Base-by-base conservation (phyloP, 2,329 filamentous ascomycete species). In the Cryphonectria parasitica region DNA sequence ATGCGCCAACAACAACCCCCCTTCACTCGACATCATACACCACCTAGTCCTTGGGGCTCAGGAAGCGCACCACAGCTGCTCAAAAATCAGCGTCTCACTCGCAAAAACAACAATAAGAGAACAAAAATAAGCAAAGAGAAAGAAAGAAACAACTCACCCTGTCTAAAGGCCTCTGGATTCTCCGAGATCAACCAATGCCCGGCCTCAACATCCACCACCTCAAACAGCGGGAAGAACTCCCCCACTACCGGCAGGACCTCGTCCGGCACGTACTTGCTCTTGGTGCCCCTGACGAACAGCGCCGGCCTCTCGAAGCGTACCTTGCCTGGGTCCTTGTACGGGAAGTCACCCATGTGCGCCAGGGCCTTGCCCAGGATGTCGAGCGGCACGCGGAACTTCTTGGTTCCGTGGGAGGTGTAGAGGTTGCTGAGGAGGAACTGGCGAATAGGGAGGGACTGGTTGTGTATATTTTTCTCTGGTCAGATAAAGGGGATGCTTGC, bases 391-490 rank as follows among this genome's bases (percentile, higher is more conserved):
- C 93, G 88, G 82, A 96, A 98, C 75, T 88, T 90, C 75, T 92
- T 87, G 2, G 83, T 83, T 22, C 79, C 81, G 0, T 75, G 67
- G 0, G 85, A 83, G 6, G 90, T 88, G 74, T 91, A 81, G 54
- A 98, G 84, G 78, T 98, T 99, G 15, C 92, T 93, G 0, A 99
- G 88, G 22, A 99, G 87, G 80, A 98, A 99, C 78, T 98, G 95
- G 2, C 96, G 91, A 74, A 99, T 91, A 0, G 90, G 84, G 5
- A 97, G 80, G 19, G 91, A 89, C 84, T 90, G 31, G 34, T n/a
- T 3, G 4, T 15, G 28, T 13, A 4, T 34, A 22, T 11, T 39
- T 17, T 17, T 19, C 31, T 62, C 17, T 62, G 19, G 61, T 63
- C 56, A 61, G 56, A 60, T n/a, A 19, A 34, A 11, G 19, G 19